Evolutionary conservation across 2,329 filamentous ascomycete species (phyloP).

Genomic region (Calonectria henricotiae): DNA sequence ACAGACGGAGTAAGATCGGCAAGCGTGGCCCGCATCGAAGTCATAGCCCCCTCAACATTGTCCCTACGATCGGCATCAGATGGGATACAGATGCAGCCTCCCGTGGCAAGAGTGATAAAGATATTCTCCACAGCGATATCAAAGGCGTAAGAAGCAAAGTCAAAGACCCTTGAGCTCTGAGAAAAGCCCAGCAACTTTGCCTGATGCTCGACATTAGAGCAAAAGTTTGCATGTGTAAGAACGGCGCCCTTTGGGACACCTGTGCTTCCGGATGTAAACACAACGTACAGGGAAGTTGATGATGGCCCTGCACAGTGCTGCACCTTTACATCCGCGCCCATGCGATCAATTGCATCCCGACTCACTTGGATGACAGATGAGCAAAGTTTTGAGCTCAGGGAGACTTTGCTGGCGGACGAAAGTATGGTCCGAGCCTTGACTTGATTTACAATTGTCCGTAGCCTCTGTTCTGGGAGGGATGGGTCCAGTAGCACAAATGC

Average conservation of each 20-base stretch:
- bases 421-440: not conserved
- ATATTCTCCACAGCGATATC: conserved; percentile 24
- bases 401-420: not conserved
- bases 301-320: not conserved
- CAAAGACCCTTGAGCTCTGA: conserved; percentile 11
- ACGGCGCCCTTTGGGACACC: not conserved
- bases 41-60: not conserved
- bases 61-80: conserved; percentile 20
- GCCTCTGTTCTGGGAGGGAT: not conserved
- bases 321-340: too few relatives aligned
- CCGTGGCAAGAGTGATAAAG: conserved; percentile 33
- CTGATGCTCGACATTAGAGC: conserved; percentile 4
- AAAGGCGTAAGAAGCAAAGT: conserved; percentile 40
- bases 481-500: not conserved
- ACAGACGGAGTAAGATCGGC: conserved; percentile 31
- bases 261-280: not conserved
- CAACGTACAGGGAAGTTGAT: not conserved
- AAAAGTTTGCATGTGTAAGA: conserved; percentile 39
- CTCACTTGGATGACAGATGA: not conserved
- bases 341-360: not conserved
- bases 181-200: not conserved
- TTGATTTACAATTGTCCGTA: not conserved
- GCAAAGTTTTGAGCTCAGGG: not conserved
- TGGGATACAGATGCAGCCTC: conserved; percentile 38
- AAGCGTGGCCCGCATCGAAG: not conserved